Evolutionary conservation across 148 eudicot genomes (phyloP).

Genomic region (Vaccinium corymbosum): DNA sequence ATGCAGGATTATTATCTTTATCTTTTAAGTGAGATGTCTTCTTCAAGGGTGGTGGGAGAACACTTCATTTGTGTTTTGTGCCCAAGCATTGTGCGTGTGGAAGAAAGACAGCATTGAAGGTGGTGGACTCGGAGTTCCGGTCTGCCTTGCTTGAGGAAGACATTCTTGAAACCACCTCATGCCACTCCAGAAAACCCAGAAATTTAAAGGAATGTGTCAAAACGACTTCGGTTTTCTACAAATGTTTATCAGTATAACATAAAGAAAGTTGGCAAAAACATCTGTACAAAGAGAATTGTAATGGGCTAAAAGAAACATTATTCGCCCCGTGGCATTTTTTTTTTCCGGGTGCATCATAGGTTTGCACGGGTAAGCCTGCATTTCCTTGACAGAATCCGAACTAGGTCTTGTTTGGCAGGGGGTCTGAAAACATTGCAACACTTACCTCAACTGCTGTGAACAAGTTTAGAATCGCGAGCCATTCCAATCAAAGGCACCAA

Average conservation of each 20-base stretch:
- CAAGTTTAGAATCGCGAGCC: not conserved
- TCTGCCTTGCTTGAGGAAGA: too few relatives aligned
- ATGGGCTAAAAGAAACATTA: not conserved
- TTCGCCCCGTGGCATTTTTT: not conserved
- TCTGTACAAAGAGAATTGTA: not conserved
- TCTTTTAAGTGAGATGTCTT: too few relatives aligned
- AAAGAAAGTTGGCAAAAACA: not conserved
- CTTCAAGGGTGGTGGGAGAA: too few relatives aligned
- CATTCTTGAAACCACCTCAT: not conserved
- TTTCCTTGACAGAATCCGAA: not conserved
- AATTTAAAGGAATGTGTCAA: not conserved
- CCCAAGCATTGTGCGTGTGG: too few relatives aligned
- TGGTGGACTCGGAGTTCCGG: too few relatives aligned
- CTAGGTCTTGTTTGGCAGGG: not conserved
- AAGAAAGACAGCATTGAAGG: too few relatives aligned
- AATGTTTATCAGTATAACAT: not conserved
- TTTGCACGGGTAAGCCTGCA: not conserved
- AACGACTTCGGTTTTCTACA: not conserved
- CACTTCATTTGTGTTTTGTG: too few relatives aligned
- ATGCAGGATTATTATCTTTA: too few relatives aligned
- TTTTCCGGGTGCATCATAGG: not conserved
- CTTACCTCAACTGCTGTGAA: constrained; percentile 7
- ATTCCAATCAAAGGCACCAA: constrained; percentile 14
- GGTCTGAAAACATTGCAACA: not conserved
- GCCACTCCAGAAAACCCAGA: not conserved